phyloP scores from a whole-genome alignment of 2,329 filamentous ascomycete species.

The Pestalotiopsis fici region DNA sequence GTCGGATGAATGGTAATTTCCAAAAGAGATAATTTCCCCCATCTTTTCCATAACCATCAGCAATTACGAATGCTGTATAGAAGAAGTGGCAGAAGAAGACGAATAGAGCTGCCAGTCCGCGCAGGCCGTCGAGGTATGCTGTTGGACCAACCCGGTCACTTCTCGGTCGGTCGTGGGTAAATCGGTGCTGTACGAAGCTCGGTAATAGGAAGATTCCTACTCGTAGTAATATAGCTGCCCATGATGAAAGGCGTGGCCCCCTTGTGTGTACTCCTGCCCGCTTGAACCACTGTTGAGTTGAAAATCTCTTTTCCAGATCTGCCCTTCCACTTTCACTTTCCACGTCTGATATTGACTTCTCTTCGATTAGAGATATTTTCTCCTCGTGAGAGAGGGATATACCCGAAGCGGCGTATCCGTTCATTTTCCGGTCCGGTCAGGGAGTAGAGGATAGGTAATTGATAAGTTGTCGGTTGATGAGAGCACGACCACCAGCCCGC shows the following conservation, averaged over 20 bases:
- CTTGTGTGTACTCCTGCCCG: slow-evolving; percentile 28
- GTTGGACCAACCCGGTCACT: slow-evolving; percentile 49
- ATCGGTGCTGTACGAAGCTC: slow-evolving; percentile 50
- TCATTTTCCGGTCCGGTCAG: slow-evolving; percentile 39
- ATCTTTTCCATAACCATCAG: slow-evolving; percentile 49
- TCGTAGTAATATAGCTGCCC: slow-evolving; percentile 38
- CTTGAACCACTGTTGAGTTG: slow-evolving; percentile 31
- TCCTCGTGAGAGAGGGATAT: slow-evolving; percentile 42
- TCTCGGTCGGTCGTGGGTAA: slow-evolving; percentile 41
- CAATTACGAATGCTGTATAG: slow-evolving; percentile 54
- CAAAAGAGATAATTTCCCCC: slow-evolving; percentile 46
- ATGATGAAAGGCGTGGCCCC: slow-evolving; percentile 32
- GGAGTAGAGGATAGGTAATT: slow-evolving; percentile 8
- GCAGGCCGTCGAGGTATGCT: slow-evolving; percentile 59
- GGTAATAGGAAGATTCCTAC: slow-evolving; percentile 49
- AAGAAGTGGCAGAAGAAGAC: slow-evolving; percentile 60
- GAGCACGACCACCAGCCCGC: background rate
- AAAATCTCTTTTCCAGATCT: slow-evolving; percentile 37
- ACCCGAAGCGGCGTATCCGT: slow-evolving; percentile 34
- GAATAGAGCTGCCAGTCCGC: slow-evolving; percentile 55
- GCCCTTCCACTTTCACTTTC: slow-evolving; percentile 41
- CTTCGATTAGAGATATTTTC: slow-evolving; percentile 45
- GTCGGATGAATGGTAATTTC: slow-evolving; percentile 54
- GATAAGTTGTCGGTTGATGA: background rate
- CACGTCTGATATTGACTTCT: slow-evolving; percentile 42